These are phyloP conservation scores for Rugosomyces carneus DNA, from an alignment of 1,284 basidiomycete genomes.

Conservation along the genomic window DNA sequence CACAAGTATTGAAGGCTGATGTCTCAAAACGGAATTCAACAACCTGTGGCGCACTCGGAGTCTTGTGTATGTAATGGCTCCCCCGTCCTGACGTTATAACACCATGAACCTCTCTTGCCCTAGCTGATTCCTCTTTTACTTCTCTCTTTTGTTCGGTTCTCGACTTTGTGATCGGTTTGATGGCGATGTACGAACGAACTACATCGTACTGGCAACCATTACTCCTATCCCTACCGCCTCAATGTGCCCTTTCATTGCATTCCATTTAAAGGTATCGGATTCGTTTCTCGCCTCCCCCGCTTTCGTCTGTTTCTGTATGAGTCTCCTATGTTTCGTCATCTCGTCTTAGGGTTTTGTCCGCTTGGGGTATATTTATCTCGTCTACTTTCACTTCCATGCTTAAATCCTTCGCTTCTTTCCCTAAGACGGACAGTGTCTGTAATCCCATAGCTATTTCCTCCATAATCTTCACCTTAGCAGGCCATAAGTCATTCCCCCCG, in stretches of 20 bases:
- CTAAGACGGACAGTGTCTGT: constrained; percentile 18
- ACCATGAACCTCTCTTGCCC: neutral
- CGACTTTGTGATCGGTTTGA: neutral
- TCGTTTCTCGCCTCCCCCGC: neutral
- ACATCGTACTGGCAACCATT: neutral
- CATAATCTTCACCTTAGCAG: neutral
- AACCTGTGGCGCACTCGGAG: neutral
- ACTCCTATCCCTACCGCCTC: neutral
- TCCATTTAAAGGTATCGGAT: neutral
- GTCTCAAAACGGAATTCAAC: neutral
- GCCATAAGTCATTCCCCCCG: neutral
- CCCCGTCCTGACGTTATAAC: too few species aligned
- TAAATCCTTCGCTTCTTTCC: neutral
- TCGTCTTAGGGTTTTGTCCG: constrained; percentile 1
- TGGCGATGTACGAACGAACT: neutral
- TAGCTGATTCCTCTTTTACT: neutral
- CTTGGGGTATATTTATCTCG: constrained; percentile 17
- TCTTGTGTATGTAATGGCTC: too few species aligned
- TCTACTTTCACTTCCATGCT: constrained; percentile 1
- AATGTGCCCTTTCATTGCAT: neutral
- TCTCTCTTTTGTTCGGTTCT: neutral
- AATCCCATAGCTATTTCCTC: neutral
- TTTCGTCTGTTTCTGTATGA: neutral
- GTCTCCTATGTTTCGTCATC: neutral
- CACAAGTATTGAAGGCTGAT: neutral